These are phyloP conservation scores for Funneliformis geosporum DNA, from an alignment of 192 early-diverging fungal species.

Conservation along the genomic window DNA sequence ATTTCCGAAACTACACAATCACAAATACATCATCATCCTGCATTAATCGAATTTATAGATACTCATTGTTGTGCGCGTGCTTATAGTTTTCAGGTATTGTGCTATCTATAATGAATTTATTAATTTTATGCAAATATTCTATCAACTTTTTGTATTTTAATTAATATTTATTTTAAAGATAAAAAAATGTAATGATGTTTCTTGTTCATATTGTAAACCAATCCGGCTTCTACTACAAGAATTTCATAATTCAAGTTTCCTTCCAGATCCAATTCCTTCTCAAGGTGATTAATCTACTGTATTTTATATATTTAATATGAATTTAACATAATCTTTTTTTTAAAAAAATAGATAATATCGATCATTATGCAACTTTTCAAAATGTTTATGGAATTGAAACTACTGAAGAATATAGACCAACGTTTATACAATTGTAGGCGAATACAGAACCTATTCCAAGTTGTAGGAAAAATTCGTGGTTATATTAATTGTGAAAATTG, in stretches of 20 bases:
- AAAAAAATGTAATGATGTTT: not conserved
- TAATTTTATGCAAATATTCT: not conserved
- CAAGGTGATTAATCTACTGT: not conserved
- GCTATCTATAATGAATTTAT: not conserved
- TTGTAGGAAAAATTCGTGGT: not conserved
- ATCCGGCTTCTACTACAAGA: not conserved
- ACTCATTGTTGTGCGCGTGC: not conserved
- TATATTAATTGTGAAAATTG: not conserved
- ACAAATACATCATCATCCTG: not conserved
- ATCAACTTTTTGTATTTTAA: not conserved
- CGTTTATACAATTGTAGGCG: not conserved
- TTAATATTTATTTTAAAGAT: not conserved
- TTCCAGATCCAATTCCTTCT: not conserved
- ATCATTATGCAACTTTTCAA: constrained; percentile 1
- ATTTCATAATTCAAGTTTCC: not conserved
- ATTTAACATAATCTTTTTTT: no score
- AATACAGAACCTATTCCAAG: not conserved
- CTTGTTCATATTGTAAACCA: not conserved
- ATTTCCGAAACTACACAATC: not conserved
- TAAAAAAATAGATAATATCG: not conserved
- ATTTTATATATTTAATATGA: not conserved
- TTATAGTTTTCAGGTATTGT: not conserved
- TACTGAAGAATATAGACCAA: not conserved
- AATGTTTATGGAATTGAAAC: not conserved
- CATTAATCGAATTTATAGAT: not conserved